Percentiles rank a stretch among this genome's conserved stretches.
phyloP scores from a whole-genome alignment of 2,329 filamentous ascomycete species.

The Gaeumannomyces sp. region DNA sequence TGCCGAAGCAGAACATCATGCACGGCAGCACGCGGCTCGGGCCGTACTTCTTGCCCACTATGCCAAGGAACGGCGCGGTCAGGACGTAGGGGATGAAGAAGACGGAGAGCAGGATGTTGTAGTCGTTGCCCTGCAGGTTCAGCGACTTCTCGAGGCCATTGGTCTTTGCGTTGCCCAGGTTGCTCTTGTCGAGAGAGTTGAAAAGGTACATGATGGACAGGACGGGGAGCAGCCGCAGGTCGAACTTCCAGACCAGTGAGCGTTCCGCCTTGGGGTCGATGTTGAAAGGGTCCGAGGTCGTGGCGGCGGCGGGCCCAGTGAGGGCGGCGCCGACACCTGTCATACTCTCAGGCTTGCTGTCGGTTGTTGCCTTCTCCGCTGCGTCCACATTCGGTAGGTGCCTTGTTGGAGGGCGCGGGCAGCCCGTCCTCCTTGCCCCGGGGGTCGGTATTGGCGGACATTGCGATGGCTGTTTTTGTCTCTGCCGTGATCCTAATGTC shows the following conservation, averaged over 20 bases:
- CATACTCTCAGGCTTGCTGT: constrained; percentile 3
- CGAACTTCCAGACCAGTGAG: constrained; percentile 47
- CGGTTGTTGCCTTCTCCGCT: constrained; percentile 6
- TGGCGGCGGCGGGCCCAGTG: neutral
- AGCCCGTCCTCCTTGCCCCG: too few relatives aligned
- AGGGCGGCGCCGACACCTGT: neutral
- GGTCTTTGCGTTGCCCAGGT: constrained; percentile 12
- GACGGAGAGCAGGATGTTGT: constrained; percentile 65
- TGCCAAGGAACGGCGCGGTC: constrained; percentile 51
- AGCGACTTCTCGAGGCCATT: constrained; percentile 9
- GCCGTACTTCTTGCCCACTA: constrained; percentile 66
- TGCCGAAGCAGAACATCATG: constrained; percentile 61
- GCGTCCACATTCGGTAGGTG: neutral
- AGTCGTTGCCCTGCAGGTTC: constrained; percentile 45
- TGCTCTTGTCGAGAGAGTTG: constrained; percentile 38
- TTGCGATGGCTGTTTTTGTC: neutral
- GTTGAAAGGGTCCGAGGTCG: neutral
- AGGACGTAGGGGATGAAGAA: constrained; percentile 74
- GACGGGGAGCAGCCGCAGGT: constrained; percentile 46
- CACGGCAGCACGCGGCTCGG: constrained; percentile 60
- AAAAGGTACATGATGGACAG: constrained; percentile 50
- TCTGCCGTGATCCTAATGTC: neutral
- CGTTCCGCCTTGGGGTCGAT: constrained; percentile 40
- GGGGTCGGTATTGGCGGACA: neutral
- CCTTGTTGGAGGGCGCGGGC: neutral